Base-by-base conservation (phyloP, 164 flowering plant species). In the Protea cynaroides region DNA sequence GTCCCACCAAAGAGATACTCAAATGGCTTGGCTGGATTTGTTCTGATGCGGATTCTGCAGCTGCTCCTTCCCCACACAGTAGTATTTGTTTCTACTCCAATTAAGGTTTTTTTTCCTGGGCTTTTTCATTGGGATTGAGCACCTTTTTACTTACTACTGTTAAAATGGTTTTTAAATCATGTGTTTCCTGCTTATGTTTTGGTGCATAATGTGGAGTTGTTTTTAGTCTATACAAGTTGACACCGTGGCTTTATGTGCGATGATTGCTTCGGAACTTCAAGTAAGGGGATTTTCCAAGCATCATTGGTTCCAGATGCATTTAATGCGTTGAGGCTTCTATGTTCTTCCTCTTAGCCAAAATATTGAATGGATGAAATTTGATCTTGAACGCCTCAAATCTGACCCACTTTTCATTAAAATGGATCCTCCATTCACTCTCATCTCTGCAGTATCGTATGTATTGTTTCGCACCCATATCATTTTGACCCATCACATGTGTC, bases 1-100 rank as follows among this genome's bases (percentile, higher is more conserved):
- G 25, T 68, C 38, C 64, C 73, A 0, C 65, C 69, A 53, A 74
- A 55, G 72, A 65, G 34, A 7, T 71, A 47, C 34, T 59, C 62
- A 23, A 56, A 63, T 34, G 73, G n/a, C n/a, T n/a, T n/a, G n/a
- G 61, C 66, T 72, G 72, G 64, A 29, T 71, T 52, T 55, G 37
- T 65, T 58, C 70, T 56, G 71, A 59, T 44, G 50, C 75, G 7
- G 38, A 24, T 24, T 63, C 70, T 62, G 10, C 66, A 36, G 21
- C 65, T 60, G 73, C 29, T 62, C 47, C 67, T 44, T 63, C 44
- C 1, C 54, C 71, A 11, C 62, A 63, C 61, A 4, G 7, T 40
- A 40, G 14, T 40, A 40, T 40, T 49, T 49, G 52, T 18, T 49
- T 49, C 2, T 49, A n/a, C 19, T 21, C 7, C 24, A 15, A 24